phyloP scores from a whole-genome alignment of 495 filamentous ascomycete species.

The Penicillium verhagenii region DNA sequence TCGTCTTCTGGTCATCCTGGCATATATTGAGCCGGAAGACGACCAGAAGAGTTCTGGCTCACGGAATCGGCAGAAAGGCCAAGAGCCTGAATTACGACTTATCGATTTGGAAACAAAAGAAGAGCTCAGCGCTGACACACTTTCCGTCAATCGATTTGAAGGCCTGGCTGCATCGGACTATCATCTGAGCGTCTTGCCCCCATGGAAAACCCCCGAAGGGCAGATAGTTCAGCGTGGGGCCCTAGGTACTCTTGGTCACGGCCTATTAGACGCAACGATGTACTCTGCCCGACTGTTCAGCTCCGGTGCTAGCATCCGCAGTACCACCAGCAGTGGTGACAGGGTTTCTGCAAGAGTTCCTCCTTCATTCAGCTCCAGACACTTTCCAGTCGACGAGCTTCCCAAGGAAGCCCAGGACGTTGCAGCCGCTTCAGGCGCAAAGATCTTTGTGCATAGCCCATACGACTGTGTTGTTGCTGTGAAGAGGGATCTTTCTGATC shows the following conservation, averaged over 20 bases:
- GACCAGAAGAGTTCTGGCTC: constrained; percentile 53
- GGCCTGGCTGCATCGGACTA: constrained; percentile 88
- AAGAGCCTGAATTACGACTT: constrained; percentile 83
- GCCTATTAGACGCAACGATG: constrained; percentile 76
- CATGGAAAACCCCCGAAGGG: constrained; percentile 57
- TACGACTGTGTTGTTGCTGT: constrained; percentile 91
- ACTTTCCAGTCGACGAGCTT: constrained; percentile 28
- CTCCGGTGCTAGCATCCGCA: constrained; percentile 79
- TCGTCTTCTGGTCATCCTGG: constrained; percentile 83
- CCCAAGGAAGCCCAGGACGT: constrained; percentile 46
- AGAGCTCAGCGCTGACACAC: constrained; percentile 74
- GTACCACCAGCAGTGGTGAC: constrained; percentile 62
- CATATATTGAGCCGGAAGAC: constrained; percentile 74
- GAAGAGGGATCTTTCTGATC: constrained; percentile 79
- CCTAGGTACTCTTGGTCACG: constrained; percentile 62
- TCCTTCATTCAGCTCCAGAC: constrained; percentile 41
- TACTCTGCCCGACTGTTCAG: constrained; percentile 83
- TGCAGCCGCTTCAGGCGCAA: constrained; percentile 65
- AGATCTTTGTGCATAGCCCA: constrained; percentile 94
- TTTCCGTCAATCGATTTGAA: constrained; percentile 82
- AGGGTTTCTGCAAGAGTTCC: constrained; percentile 46
- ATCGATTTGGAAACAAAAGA: constrained; percentile 82
- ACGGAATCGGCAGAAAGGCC: constrained; percentile 67
- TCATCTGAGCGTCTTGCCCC: constrained; percentile 79
- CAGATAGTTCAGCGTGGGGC: constrained; percentile 62